Evolutionary conservation across 2,329 filamentous ascomycete genomes (phyloP).

Genomic region (Aureobasidium sp.): DNA sequence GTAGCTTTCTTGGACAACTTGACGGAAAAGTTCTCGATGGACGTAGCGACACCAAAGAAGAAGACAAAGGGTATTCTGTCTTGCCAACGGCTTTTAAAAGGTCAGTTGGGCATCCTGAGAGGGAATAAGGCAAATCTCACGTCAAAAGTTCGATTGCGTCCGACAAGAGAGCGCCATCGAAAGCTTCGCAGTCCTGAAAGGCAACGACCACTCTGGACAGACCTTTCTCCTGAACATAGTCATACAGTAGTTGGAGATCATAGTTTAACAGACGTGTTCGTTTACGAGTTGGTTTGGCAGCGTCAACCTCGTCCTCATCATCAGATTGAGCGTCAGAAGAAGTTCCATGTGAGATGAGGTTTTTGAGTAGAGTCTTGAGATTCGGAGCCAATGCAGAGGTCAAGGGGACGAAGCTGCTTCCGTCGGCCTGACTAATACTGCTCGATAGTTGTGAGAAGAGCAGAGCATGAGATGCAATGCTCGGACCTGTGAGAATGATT

Average conservation of each 20-base stretch:
- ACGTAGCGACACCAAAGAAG: conserved; percentile 74
- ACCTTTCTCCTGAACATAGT: conserved; percentile 49
- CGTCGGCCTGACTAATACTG: conserved; percentile 31
- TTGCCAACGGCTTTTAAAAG: conserved; percentile 52
- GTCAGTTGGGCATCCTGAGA: background rate
- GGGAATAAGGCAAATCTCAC: conserved; percentile 35
- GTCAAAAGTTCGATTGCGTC: conserved; percentile 64
- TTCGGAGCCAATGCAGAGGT: conserved; percentile 67
- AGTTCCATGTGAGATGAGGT: conserved; percentile 62
- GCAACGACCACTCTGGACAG: conserved; percentile 60
- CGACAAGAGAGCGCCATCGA: conserved; percentile 64
- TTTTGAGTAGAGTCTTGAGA: conserved; percentile 65
- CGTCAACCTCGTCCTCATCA: conserved; percentile 50
- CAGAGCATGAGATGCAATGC: conserved; percentile 66
- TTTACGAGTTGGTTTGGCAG: conserved; percentile 32
- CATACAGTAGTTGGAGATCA: conserved; percentile 64
- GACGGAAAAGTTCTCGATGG: conserved; percentile 70
- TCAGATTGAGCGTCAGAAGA: conserved; percentile 34
- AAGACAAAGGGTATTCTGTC: conserved; percentile 70
- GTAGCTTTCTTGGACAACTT: conserved; percentile 63
- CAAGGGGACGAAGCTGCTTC: conserved; percentile 53
- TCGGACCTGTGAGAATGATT: conserved; percentile 71
- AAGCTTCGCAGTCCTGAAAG: conserved; percentile 76
- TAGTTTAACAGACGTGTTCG: conserved; percentile 66
- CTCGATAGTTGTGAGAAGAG: conserved; percentile 63